Evolutionary conservation across 176 grass and related monocot species (phyloP).

Genomic region (Microstegium vimineum): DNA sequence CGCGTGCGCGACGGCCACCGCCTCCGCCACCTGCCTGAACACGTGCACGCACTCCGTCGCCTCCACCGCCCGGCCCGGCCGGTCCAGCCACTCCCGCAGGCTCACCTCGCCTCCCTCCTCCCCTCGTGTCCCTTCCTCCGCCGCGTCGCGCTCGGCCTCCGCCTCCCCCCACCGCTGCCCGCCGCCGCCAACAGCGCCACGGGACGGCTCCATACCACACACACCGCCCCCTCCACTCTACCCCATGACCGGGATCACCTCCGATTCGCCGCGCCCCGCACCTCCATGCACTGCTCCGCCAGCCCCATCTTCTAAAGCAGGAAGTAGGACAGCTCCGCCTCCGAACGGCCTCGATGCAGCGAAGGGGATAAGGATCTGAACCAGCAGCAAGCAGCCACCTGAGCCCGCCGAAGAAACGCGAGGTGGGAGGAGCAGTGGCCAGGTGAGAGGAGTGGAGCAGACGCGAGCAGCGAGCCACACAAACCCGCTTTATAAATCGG

Average conservation of each 20-base stretch:
- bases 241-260: slow-evolving; percentile 55
- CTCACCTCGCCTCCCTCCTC: slow-evolving; percentile 64
- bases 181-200: neutral
- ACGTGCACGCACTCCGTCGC: slow-evolving; percentile 87
- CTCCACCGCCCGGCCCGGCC: slow-evolving; percentile 53
- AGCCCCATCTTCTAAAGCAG: slow-evolving; percentile 24
- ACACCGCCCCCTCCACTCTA: slow-evolving; percentile 12
- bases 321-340: too few relatives aligned
- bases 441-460: slow-evolving; percentile 41
- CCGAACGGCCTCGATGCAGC: neutral
- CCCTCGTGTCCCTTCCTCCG: slow-evolving; percentile 12
- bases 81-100: slow-evolving; percentile 86
- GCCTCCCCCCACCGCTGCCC: slow-evolving; percentile 11
- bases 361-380: slow-evolving; percentile 51
- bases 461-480: slow-evolving; percentile 70
- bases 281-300: neutral
- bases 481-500: slow-evolving; percentile 68
- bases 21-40: slow-evolving; percentile 84
- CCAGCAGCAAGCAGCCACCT: slow-evolving; percentile 6
- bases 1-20: slow-evolving; percentile 73
- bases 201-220: slow-evolving; percentile 39
- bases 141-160: neutral
- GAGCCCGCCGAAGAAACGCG: neutral
- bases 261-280: neutral
- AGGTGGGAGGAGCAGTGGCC: neutral